Evolutionary conservation across 495 filamentous ascomycete genomes (phyloP).

Genomic region (Chaetomium tenue): DNA sequence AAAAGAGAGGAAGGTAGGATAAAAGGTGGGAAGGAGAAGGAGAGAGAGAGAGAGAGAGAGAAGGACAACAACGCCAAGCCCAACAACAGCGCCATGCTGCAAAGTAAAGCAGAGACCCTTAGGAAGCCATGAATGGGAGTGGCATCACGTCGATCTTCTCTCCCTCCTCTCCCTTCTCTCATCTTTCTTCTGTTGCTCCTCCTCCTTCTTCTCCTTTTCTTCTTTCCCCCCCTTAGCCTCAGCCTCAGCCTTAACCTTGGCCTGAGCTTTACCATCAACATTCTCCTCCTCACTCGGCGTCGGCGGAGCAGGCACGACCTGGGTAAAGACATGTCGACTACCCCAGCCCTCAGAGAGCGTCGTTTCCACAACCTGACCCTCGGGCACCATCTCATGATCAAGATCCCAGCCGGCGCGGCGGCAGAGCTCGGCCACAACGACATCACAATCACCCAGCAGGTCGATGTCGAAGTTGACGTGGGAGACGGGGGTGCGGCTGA

Average conservation of each 20-base stretch:
- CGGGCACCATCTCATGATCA: constrained; percentile 81
- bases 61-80: not conserved
- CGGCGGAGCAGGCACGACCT: constrained; percentile 21
- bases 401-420: constrained; percentile 83
- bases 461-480: constrained; percentile 96
- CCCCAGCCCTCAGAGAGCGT: constrained; percentile 59
- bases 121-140: not conserved
- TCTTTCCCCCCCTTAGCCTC: not conserved
- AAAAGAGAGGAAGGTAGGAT: not conserved
- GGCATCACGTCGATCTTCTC: not conserved
- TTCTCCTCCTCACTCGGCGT: not conserved
- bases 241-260: not conserved
- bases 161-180: too few relatives aligned
- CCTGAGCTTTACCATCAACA: not conserved
- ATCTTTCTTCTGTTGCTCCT: not conserved
- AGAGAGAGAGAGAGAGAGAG: not conserved
- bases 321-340: constrained; percentile 63
- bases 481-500: constrained; percentile 78
- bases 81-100: not conserved
- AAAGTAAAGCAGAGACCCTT: not conserved
- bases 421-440: constrained; percentile 85
- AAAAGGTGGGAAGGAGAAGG: not conserved
- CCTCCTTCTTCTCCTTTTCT: not conserved
- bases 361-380: constrained; percentile 59
- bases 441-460: constrained; percentile 88